Base-by-base conservation (phyloP, 441 rosid genomes). In the Gossypium davidsonii region DNA sequence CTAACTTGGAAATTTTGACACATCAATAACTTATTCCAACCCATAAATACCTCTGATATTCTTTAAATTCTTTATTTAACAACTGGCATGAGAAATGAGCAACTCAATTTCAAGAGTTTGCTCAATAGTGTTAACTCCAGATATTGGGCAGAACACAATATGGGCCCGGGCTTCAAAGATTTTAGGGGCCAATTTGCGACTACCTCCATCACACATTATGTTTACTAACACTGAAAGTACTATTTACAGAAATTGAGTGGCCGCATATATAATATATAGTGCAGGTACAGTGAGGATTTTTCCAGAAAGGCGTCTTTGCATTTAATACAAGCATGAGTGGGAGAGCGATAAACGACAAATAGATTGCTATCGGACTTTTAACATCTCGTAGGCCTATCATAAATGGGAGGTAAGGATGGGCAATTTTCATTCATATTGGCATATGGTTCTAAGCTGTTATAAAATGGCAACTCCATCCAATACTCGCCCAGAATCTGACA, bases 401-500 rank as follows among this genome's bases (percentile, higher is more conserved):
- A 94, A 74, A n/a, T 60, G 51, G 99, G 93, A 80, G 99, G 98
- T 34, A 92, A 81, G 51, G 99, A 94, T 10, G 99, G 99, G 60
- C 99, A 94, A 76, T 84, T 81, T 85, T 94, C 86, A 34, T 91
- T 92, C 97, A 94, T 94, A 73, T 91, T 87, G 28, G 93, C 82
- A 81, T 92, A 94, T 4, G 97, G 93, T 57, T 87, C 85, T 53
- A 94, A 46, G 72, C 86, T 85, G 81, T 91, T 92, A 78, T 92
- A 92, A 31, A 68, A 85, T 2, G 97, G 98, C 73, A 94, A 85
- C 73, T 92, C 98, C 96, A 94, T 90, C 82, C 87, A 74, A 51
- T 88, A 94, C 79, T 88, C 91, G 9, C 97, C 98, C 1, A 89
- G 81, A 74, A 94, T 91, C 83, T 94, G 98, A 75, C 99, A 94